Evolutionary conservation across 176 grass and related monocot species (phyloP).

Genomic region (Carex littledalei): DNA sequence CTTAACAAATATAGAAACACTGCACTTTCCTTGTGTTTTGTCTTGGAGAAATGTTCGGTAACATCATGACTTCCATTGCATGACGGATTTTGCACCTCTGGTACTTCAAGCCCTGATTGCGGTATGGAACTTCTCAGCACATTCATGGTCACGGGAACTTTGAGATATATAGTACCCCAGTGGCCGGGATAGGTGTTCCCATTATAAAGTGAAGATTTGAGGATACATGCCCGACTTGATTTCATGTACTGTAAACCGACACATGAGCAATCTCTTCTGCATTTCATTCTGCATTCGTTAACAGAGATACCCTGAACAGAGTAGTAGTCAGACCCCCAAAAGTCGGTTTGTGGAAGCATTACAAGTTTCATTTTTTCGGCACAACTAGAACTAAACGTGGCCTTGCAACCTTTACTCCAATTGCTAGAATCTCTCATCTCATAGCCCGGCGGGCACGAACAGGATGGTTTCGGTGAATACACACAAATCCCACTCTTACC

Average conservation of each 20-base stretch:
- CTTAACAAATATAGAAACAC: conserved; percentile 38
- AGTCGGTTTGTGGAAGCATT: conserved; percentile 42
- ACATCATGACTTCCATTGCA: not conserved
- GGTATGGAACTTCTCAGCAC: conserved; percentile 4
- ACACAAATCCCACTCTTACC: conserved; percentile 52
- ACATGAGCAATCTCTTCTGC: conserved; percentile 22
- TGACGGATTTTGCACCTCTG: not conserved
- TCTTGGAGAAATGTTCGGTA: not conserved
- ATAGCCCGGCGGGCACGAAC: conserved; percentile 42
- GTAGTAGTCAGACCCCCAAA: conserved; percentile 53
- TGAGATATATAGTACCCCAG: conserved; percentile 42
- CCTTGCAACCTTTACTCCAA: conserved; percentile 50
- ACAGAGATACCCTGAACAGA: conserved; percentile 14
- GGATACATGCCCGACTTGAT: conserved; percentile 27
- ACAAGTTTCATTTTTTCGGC: conserved; percentile 27
- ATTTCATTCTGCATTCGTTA: not conserved
- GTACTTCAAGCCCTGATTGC: conserved; percentile 27
- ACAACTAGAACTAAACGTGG: conserved; percentile 30
- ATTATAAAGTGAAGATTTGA: conserved; percentile 54
- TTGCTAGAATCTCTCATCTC: conserved; percentile 34
- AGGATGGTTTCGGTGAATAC: conserved; percentile 32
- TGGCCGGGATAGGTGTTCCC: conserved; percentile 31
- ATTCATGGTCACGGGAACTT: conserved; percentile 28
- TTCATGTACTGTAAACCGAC: conserved; percentile 40
- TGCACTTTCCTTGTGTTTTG: not conserved